phyloP scores from a whole-genome alignment of 345 rosid species.

The Dipteronia sinensis region DNA sequence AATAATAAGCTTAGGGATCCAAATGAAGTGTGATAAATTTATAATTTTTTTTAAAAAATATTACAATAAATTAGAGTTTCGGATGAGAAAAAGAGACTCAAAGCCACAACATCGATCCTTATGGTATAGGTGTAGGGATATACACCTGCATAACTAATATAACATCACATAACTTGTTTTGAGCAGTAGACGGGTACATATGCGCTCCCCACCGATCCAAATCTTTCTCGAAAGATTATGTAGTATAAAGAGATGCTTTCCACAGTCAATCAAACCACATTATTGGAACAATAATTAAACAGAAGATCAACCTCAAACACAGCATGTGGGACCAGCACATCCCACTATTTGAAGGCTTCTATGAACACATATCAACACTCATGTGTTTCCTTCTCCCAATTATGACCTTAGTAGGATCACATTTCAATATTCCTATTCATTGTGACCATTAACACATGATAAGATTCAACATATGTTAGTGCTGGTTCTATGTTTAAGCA shows the following conservation, averaged over 20 bases:
- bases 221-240: neutral
- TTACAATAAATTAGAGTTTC: too few relatives aligned
- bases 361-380: neutral
- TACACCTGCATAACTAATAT: neutral
- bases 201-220: neutral
- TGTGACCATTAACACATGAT: constrained; percentile 8
- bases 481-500: constrained; percentile 14
- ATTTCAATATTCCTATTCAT: neutral
- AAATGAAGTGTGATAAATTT: neutral
- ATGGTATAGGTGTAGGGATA: too few relatives aligned
- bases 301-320: constrained; percentile 2
- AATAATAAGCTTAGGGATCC: too few relatives aligned
- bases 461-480: neutral
- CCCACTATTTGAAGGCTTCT: neutral
- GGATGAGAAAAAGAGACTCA: too few relatives aligned
- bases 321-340: constrained; percentile 6
- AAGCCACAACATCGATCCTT: too few relatives aligned
- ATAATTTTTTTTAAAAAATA: neutral
- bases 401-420: neutral
- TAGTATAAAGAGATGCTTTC: neutral
- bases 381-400: neutral
- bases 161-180: neutral
- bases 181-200: neutral
- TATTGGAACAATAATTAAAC: neutral
- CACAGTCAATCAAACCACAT: neutral